These are phyloP conservation scores for Lachnellula subtilissima DNA, from an alignment of 2,329 filamentous ascomycete species.

Conservation along the genomic window DNA sequence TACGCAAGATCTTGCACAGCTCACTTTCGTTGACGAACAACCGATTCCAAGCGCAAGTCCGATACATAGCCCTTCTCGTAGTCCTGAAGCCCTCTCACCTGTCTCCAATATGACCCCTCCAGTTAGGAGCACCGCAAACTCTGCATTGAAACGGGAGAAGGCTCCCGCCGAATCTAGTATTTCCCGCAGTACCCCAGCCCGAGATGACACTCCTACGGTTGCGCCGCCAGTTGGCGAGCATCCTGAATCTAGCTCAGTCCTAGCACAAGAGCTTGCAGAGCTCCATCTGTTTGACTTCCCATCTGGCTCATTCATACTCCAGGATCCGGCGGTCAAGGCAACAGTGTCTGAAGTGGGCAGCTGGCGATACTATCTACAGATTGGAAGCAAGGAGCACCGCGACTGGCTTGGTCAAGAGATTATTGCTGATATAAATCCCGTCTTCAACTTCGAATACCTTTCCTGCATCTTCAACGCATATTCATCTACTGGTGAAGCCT, in stretches of 20 bases:
- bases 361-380: constrained; percentile 91
- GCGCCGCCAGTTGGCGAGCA: constrained; percentile 56
- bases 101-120: constrained; percentile 21
- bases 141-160: constrained; percentile 40
- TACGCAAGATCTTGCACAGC: constrained; percentile 73
- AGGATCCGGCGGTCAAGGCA: constrained; percentile 70
- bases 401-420: constrained; percentile 86
- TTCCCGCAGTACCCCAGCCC: constrained; percentile 28
- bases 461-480: constrained; percentile 99
- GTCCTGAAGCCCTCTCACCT: constrained; percentile 41
- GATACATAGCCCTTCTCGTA: constrained; percentile 47
- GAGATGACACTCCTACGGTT: constrained; percentile 46
- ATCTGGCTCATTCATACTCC: constrained; percentile 76
- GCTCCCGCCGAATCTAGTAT: constrained; percentile 1
- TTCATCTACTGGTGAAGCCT: constrained; percentile 78
- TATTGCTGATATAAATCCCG: constrained; percentile 87
- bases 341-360: constrained; percentile 78
- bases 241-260: constrained; percentile 66
- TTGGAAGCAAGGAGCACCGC: constrained; percentile 62
- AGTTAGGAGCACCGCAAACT: constrained; percentile 38
- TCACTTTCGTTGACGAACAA: constrained; percentile 66
- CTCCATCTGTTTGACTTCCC: constrained; percentile 91
- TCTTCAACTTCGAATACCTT: constrained; percentile 98
- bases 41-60: constrained; percentile 57
- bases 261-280: constrained; percentile 73